Evolutionary conservation across 2,329 filamentous ascomycete genomes (phyloP), one percentile per base, ranked within the genome.

Genomic region (Aureobasidium lini): DNA sequence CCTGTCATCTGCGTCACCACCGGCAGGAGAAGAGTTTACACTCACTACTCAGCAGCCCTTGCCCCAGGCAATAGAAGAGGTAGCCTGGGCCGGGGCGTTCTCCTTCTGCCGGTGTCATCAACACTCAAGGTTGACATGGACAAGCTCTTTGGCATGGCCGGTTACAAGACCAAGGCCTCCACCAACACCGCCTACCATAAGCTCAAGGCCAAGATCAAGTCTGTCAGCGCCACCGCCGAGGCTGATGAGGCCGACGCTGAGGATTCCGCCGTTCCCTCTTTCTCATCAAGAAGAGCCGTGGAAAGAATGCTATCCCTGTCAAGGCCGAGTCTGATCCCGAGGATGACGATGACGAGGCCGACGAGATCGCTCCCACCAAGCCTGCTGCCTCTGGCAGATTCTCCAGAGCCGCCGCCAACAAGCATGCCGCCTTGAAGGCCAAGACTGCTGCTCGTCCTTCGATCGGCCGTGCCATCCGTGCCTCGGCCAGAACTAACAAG

Each of bases 161-260:
- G 62, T 47, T 63, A 62, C 56, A 66, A 66, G 52, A 67, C 47
- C 59, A 34, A 31, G 3, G 62, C 60, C 9, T 65, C 63, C 1
- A 66, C 66, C 0, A 63, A 53, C 46, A 64, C 60, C 6, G 58
- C 59, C n/a, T 66, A 52, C 43, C 9, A 91, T 80, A 78, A 87
- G 82, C 23, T 82, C 78, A 29, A 89, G 89, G 59, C 95, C 70
- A 65, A 95, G 75, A 67, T 87, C 3, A 32, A 11, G 5, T 39
- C n/a, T 23, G n/a, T 11, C n/a, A 32, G 32, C 42, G 54, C 9
- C 7, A 32, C 37, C 15, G 16, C 40, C 29, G 28, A 32, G 8
- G 46, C 11, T 23, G 40, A 48, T 4, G 60, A 23, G 6, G 31
- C 57, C 46, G 47, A 46, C n/a, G 37, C 11, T n/a, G 42, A 52